These are phyloP conservation scores for Phoma sp. DNA, from an alignment of 2,329 filamentous ascomycete species.

Conservation along the genomic window DNA sequence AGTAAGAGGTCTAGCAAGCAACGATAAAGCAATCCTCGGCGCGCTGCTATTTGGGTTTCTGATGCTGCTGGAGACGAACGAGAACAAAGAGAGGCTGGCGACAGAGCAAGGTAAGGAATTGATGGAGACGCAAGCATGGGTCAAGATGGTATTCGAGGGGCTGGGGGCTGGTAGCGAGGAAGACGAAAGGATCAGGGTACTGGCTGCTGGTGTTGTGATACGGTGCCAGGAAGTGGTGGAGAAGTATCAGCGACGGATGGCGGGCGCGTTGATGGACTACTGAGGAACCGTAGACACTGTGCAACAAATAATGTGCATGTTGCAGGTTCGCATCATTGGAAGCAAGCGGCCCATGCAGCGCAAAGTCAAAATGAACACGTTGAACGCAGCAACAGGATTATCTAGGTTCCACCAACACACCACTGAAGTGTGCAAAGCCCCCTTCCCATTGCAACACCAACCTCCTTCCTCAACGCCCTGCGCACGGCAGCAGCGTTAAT, in stretches of 20 bases:
- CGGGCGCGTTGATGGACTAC: slow-evolving; percentile 68
- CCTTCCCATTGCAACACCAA: neutral
- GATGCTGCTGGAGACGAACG: slow-evolving; percentile 81
- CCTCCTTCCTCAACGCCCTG: slow-evolving; percentile 48
- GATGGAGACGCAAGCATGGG: slow-evolving; percentile 89
- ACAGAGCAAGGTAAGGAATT: slow-evolving; percentile 76
- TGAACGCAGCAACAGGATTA: too few species aligned
- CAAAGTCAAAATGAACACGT: too few species aligned
- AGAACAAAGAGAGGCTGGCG: slow-evolving; percentile 74
- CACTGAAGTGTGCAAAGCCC: too few species aligned
- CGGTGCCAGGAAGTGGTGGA: slow-evolving; percentile 82
- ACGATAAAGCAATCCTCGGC: slow-evolving; percentile 71
- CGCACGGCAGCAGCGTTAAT: slow-evolving; percentile 42
- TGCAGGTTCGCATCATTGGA: neutral
- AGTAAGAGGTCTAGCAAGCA: slow-evolving; percentile 60
- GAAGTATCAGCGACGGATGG: slow-evolving; percentile 76
- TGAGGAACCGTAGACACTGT: slow-evolving; percentile 6
- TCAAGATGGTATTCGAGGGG: slow-evolving; percentile 72
- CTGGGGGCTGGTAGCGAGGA: slow-evolving; percentile 59
- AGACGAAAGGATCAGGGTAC: slow-evolving; percentile 78
- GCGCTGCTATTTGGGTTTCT: slow-evolving; percentile 81
- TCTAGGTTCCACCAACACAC: too few species aligned
- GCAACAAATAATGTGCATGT: neutral
- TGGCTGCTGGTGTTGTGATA: slow-evolving; percentile 79
- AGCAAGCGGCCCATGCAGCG: neutral